phyloP scores from a whole-genome alignment of 371 early-diverging fungal genomes.

The Mucor velutinosus region DNA sequence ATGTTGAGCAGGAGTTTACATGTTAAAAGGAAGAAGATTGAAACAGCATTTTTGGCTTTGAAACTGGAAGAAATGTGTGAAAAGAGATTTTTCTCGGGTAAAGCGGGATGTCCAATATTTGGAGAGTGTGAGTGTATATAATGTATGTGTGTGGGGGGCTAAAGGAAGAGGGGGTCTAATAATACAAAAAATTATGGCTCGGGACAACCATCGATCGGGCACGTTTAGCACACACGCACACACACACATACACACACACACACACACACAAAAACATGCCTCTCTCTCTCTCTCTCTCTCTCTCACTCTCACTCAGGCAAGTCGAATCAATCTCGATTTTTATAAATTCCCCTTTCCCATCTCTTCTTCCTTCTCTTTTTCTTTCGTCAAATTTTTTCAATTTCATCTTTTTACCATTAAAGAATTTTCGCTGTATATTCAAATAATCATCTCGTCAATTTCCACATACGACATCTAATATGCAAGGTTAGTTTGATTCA shows the following conservation, averaged over 20 bases:
- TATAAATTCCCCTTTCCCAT: constrained; percentile 3
- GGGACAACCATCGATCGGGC: constrained; percentile 13
- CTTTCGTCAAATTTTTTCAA: not conserved
- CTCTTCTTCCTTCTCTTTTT: constrained; percentile 7
- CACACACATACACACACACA: not conserved
- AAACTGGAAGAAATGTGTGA: not conserved
- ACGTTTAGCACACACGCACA: not conserved
- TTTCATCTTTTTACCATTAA: not conserved
- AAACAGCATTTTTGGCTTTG: not conserved
- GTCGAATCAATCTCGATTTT: not conserved
- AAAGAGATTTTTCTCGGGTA: not conserved
- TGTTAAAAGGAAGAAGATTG: not conserved
- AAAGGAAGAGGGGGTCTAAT: not conserved
- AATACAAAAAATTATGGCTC: constrained; percentile 1
- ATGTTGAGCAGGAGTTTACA: not conserved
- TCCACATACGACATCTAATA: not conserved
- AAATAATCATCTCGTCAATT: not conserved
- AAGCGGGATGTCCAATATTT: not conserved
- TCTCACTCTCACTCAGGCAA: not conserved
- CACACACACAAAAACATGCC: not conserved
- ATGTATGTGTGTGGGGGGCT: not conserved
- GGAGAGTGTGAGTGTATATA: not conserved
- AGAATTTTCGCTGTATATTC: not conserved
- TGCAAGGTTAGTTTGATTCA: constrained; percentile 9
- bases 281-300: not conserved